Percentiles rank a stretch among this genome's conserved stretches.
phyloP scores from a whole-genome alignment of 176 grass and related monocot genomes.

The Tillandsia leiboldiana region DNA sequence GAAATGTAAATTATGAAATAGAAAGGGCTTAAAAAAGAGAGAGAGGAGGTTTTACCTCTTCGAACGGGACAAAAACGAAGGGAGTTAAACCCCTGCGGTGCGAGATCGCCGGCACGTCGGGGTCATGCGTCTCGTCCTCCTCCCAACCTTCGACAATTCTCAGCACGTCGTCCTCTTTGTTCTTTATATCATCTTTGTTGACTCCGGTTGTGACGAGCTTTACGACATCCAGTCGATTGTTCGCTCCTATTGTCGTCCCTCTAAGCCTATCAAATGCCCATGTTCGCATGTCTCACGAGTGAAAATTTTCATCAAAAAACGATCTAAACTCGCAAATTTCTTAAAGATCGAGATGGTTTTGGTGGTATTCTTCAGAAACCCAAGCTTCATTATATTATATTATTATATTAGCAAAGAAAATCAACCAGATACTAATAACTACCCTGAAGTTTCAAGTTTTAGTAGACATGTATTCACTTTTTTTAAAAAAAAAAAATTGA shows the following conservation, averaged over 20 bases:
- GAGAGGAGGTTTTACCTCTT: slow-evolving; percentile 42
- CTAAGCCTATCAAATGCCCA: slow-evolving; percentile 40
- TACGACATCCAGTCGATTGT: slow-evolving; percentile 75
- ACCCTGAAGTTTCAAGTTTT: too few species aligned
- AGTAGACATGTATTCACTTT: too few species aligned
- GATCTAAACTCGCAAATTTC: neutral
- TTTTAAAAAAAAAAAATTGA: too few species aligned
- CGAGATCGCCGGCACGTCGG: slow-evolving; percentile 77
- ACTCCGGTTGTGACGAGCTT: slow-evolving; percentile 87
- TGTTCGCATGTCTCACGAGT: neutral
- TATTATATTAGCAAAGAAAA: too few species aligned
- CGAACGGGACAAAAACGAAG: slow-evolving; percentile 90
- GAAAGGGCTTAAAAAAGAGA: neutral
- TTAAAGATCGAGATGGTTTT: too few species aligned
- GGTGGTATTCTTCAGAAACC: too few species aligned
- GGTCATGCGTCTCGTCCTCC: slow-evolving; percentile 85
- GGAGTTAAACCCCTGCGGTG: slow-evolving; percentile 74
- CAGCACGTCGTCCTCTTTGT: slow-evolving; percentile 57
- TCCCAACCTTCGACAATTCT: slow-evolving; percentile 72
- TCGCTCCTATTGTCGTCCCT: slow-evolving; percentile 66
- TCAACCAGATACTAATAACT: too few species aligned
- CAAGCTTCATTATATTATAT: too few species aligned
- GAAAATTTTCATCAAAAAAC: neutral
- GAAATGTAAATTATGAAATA: neutral
- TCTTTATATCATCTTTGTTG: slow-evolving; percentile 63